Base-by-base conservation (phyloP, 2,329 filamentous ascomycete species). In the Fusarium sp. region DNA sequence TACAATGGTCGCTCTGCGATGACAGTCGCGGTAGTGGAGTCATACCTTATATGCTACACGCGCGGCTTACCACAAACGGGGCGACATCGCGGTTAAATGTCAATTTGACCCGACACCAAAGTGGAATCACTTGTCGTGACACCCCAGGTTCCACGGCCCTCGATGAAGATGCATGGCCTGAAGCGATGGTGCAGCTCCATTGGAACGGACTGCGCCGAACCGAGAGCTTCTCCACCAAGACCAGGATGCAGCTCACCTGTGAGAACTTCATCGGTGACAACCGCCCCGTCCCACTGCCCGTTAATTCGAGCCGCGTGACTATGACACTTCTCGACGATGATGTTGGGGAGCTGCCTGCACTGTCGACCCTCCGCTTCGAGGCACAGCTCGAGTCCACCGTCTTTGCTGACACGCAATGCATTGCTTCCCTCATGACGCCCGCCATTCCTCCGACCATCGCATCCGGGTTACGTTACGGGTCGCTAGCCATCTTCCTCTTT, bases 261-360 rank as follows among this genome's bases (percentile, higher is more conserved):
- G 0, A n/a, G 0, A 1, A 37, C 18, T 37, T 37, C 0, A 37
- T 12, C 0, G 18, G 10, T 1, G 18, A 37, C 2, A n/a, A 37
- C 0, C 34, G 34, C 0, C 34, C 34, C 1, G 5, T 37, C 3
- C 34, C 10, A n/a, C 34, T 37, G 18, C 34, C 18, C 0, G 0
- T 37, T 4, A 37, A 37, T n/a, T 37, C 34, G 1, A 37, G 34
- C 34, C 18, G 34, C 9, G 18, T 37, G 5, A n/a, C 3, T 37
- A 37, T 37, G 34, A 6, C 18, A n/a, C 34, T 37, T 37, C 4
- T 37, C 0, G 18, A 37, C 10, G 18, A 37, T 11, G 34, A 37
- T 37, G 2, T 37, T 5, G 34, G 18, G 5, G 5, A 37, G 9
- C 10, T 37, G 34, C 18, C 34, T 37, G 18, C 34, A n/a, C 18